Evolutionary conservation across 257 asterid genomes (phyloP).

Genomic region (Lycium barbarum): DNA sequence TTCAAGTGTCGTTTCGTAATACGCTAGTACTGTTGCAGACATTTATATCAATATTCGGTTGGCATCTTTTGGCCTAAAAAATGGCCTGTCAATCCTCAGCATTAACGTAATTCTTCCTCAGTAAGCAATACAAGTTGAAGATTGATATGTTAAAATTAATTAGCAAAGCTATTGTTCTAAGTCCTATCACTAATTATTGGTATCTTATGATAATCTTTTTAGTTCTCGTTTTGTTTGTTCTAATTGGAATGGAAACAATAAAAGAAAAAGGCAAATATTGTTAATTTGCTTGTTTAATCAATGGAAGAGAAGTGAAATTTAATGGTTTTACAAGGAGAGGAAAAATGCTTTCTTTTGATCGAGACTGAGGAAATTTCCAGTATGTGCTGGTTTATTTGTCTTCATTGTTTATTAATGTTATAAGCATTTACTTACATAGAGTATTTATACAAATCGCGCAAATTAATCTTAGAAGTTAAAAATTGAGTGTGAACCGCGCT

Average conservation of each 20-base stretch:
- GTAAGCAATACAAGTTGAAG: not conserved
- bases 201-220: slow-evolving; percentile 1
- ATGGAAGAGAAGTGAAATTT: not conserved
- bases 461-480: not conserved
- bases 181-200: slow-evolving; percentile 19
- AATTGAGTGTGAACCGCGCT: no score
- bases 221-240: not conserved
- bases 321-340: not conserved
- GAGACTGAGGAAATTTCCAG: not conserved
- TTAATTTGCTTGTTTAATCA: not conserved
- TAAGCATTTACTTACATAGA: no score
- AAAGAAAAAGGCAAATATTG: not conserved
- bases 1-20: not conserved
- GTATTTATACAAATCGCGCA: not conserved
- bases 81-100: not conserved
- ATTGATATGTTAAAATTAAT: not conserved
- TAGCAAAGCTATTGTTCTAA: not conserved
- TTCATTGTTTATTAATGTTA: no score
- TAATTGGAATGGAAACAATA: not conserved
- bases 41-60: not conserved
- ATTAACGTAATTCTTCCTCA: not conserved
- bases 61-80: not conserved
- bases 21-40: not conserved
- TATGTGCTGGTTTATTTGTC: not conserved
- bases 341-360: not conserved